Conservation (phyloP, 1,284 basidiomycete genomes). For the Sanghuangporus sanghuang region DNA sequence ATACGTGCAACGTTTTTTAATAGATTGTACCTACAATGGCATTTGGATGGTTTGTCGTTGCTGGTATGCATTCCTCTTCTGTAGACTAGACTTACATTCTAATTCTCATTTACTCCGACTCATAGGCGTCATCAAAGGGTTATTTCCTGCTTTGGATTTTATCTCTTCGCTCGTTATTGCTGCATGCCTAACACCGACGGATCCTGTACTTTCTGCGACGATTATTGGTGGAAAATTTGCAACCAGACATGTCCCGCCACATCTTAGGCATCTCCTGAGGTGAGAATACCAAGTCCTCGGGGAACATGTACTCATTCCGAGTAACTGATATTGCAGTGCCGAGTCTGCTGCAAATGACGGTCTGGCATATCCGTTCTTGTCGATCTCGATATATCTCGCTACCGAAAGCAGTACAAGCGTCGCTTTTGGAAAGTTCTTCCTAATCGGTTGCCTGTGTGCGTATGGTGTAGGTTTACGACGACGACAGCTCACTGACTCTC, state of each 20-base stretch:
- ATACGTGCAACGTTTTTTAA: neutral
- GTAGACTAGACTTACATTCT: neutral
- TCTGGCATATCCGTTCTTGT: constrained; percentile 89
- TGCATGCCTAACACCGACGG: constrained; percentile 90
- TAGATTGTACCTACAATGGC: constrained; percentile 70
- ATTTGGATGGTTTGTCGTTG: constrained; percentile 67
- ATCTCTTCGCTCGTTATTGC: constrained; percentile 79
- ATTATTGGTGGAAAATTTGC: constrained; percentile 82
- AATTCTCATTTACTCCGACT: neutral
- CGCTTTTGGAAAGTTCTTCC: constrained; percentile 75
- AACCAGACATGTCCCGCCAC: constrained; percentile 78
- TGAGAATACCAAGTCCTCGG: neutral
- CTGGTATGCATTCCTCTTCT: constrained; percentile 35
- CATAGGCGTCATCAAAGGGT: constrained; percentile 50
- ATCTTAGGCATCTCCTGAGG: constrained; percentile 71
- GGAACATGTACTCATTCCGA: neutral
- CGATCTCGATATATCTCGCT: constrained; percentile 83
- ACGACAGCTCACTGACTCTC: neutral
- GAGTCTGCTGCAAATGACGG: constrained; percentile 90
- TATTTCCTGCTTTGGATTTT: constrained; percentile 68
- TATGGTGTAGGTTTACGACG: constrained; percentile 19
- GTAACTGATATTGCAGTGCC: constrained; percentile 41
- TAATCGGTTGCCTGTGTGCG: constrained; percentile 76
- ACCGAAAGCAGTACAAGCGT: constrained; percentile 59
- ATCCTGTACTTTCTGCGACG: constrained; percentile 60